Conservation (phyloP, 345 rosid species). For the Syzygium aromaticum region DNA sequence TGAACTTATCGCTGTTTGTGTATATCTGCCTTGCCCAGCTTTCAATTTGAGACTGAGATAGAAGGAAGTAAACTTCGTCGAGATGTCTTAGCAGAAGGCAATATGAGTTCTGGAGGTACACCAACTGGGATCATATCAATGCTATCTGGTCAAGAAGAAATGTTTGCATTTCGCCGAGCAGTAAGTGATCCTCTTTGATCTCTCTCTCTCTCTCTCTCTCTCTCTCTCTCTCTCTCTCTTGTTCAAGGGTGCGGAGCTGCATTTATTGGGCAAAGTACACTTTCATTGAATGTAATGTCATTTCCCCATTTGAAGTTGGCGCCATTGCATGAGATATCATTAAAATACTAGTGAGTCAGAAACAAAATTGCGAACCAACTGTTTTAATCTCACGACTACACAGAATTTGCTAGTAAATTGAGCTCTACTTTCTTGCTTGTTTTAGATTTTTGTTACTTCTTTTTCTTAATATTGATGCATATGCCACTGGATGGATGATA, state of each 20-base stretch:
- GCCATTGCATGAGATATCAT: background rate
- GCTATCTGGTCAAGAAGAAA: slow-evolving; percentile 86
- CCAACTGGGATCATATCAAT: slow-evolving; percentile 59
- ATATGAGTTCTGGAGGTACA: slow-evolving; percentile 55
- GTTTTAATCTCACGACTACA: background rate
- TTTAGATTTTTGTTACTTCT: background rate
- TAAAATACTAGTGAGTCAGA: background rate
- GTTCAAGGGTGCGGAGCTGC: background rate
- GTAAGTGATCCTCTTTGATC: slow-evolving; percentile 34
- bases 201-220: background rate
- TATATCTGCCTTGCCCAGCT: slow-evolving; percentile 28
- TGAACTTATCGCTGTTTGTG: background rate
- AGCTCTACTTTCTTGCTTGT: background rate
- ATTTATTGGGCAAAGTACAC: background rate
- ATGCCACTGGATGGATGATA: background rate
- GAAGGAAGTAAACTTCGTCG: slow-evolving; percentile 73
- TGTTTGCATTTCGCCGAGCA: slow-evolving; percentile 88
- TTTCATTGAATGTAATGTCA: background rate
- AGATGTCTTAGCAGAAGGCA: slow-evolving; percentile 71
- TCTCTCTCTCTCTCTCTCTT: background rate
- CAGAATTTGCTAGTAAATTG: background rate
- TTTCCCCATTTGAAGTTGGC: background rate
- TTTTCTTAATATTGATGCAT: background rate
- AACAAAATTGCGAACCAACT: background rate
- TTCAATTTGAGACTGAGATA: slow-evolving; percentile 86